phyloP scores from a whole-genome alignment of 169 alveolate species.

The Plasmodium relictum region DNA sequence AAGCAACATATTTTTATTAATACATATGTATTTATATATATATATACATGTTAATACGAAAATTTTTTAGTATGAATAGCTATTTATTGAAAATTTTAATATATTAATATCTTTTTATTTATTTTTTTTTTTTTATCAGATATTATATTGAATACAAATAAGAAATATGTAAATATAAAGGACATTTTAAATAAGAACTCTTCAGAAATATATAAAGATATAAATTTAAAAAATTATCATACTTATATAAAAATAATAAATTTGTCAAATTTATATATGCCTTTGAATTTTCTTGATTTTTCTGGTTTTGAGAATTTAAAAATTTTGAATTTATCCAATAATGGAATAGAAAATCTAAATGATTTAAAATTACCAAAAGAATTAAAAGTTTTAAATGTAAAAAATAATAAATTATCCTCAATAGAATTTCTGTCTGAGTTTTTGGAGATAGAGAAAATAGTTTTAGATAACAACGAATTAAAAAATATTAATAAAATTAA shows the following conservation, averaged over 20 bases:
- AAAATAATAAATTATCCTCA: slow-evolving; percentile 25
- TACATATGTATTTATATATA: not conserved
- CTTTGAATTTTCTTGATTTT: slow-evolving; percentile 1
- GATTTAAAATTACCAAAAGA: slow-evolving; percentile 32
- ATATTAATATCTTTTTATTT: no score
- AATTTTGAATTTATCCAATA: slow-evolving; percentile 29
- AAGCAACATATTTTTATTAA: not conserved
- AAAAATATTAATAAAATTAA: slow-evolving; percentile 15
- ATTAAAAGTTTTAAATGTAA: slow-evolving; percentile 30
- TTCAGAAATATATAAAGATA: slow-evolving; percentile 8
- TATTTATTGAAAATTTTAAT: no score
- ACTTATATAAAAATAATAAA: slow-evolving; percentile 6
- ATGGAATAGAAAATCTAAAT: slow-evolving; percentile 35
- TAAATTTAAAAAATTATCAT: slow-evolving; percentile 10
- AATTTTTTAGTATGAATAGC: no score
- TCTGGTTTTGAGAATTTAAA: slow-evolving; percentile 11
- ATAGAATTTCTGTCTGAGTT: slow-evolving; percentile 26
- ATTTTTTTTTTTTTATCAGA: not conserved
- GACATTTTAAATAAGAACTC: not conserved
- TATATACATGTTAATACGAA: not conserved
- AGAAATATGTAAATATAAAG: not conserved
- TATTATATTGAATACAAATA: not conserved
- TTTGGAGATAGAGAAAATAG: slow-evolving; percentile 17
- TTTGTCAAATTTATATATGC: slow-evolving; percentile 26
- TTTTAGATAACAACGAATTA: slow-evolving; percentile 40